Conservation (phyloP, 2,329 filamentous ascomycete species). For the Intubia oerlemansii region DNA sequence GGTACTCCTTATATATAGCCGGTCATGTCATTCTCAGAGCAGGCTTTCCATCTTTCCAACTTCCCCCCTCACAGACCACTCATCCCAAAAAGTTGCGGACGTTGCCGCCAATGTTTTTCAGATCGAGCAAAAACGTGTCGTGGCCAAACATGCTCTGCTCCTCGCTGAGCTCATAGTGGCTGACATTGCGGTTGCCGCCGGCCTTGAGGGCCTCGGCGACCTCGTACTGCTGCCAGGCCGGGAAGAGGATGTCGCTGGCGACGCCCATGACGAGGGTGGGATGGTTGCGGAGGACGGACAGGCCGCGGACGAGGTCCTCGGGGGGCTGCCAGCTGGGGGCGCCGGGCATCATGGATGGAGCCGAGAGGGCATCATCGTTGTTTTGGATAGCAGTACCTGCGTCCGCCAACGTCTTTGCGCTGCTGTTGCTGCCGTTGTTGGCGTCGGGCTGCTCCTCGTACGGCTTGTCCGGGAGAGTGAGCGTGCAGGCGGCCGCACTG, state of each 20-base stretch:
- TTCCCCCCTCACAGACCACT: too few species aligned
- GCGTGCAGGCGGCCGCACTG: constrained; percentile 32
- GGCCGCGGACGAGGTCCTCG: constrained; percentile 56
- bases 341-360: constrained; percentile 2
- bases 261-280: constrained; percentile 83
- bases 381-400: too few species aligned
- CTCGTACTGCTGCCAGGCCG: constrained; percentile 93
- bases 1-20: too few species aligned
- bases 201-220: constrained; percentile 64
- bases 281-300: constrained; percentile 50
- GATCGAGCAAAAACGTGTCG: constrained; percentile 83
- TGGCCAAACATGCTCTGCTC: constrained; percentile 91
- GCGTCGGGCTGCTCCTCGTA: constrained; percentile 58
- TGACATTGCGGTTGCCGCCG: constrained; percentile 60
- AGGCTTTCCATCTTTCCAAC: too few species aligned
- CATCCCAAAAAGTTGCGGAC: constrained; percentile 61
- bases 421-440: too few species aligned
- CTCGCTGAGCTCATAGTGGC: constrained; percentile 79
- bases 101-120: constrained; percentile 77
- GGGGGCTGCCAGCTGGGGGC: constrained; percentile 35
- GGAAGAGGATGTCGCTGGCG: constrained; percentile 88
- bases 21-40: too few species aligned
- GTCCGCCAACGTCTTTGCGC: too few species aligned
- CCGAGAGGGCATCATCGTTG: too few species aligned
- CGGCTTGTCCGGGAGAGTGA: constrained; percentile 63